phyloP scores from a whole-genome alignment of 2,329 filamentous ascomycete genomes.

The Fusarium sp. region DNA sequence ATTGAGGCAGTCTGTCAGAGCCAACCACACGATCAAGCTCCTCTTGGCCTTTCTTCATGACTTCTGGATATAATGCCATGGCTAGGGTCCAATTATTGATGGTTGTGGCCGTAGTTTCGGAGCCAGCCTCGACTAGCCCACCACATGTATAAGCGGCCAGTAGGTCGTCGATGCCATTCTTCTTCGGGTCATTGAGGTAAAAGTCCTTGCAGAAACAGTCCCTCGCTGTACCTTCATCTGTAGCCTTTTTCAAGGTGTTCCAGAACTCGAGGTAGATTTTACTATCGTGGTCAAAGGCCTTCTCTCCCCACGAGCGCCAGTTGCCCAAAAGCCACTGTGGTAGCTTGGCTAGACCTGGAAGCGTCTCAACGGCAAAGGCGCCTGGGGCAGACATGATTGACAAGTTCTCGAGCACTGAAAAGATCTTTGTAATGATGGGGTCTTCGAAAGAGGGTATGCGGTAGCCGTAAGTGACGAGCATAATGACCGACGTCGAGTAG shows the following conservation, averaged over 20 bases:
- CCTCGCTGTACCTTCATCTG: constrained; percentile 25
- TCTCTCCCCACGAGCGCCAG: constrained; percentile 29
- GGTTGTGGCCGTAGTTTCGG: constrained; percentile 43
- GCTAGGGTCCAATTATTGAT: constrained; percentile 62
- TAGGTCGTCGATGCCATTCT: constrained; percentile 40
- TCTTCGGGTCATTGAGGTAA: constrained; percentile 24
- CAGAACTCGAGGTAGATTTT: constrained; percentile 39
- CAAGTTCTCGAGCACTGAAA: constrained; percentile 33
- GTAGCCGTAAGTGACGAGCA: constrained; percentile 40
- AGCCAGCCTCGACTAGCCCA: constrained; percentile 42
- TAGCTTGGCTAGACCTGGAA: constrained; percentile 15
- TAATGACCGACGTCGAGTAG: constrained; percentile 42
- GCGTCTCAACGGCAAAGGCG: constrained; percentile 27
- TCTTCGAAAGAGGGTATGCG: constrained; percentile 39
- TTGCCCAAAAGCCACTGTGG: constrained; percentile 25
- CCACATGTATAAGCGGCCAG: constrained; percentile 37
- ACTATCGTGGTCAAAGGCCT: constrained; percentile 33
- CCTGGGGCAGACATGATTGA: constrained; percentile 26
- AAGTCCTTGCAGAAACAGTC: constrained; percentile 43
- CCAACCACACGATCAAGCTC: constrained; percentile 61
- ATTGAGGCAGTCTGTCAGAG: constrained; percentile 54
- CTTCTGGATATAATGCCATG: constrained; percentile 59
- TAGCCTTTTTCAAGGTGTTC: constrained; percentile 21
- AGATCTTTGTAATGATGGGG: constrained; percentile 39
- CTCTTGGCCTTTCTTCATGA: constrained; percentile 43